phyloP scores from a whole-genome alignment of 1,284 basidiomycete species.

The Malassezia nana region DNA sequence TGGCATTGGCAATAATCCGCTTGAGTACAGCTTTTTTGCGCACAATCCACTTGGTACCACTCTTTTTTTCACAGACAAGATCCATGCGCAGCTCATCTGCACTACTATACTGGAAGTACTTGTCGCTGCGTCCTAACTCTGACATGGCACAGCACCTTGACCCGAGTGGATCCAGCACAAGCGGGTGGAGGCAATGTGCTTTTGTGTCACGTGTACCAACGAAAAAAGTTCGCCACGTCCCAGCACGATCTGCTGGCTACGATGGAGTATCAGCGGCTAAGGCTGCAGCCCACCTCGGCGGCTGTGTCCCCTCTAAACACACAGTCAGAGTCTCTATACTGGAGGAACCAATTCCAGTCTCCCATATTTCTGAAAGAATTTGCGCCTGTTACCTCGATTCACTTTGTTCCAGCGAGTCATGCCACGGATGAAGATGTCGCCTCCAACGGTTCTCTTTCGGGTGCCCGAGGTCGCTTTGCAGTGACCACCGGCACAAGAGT shows the following conservation, averaged over 20 bases:
- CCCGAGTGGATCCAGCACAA: background rate
- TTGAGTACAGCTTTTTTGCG: conserved; percentile 44
- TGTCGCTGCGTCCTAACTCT: conserved; percentile 40
- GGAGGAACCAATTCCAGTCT: conserved; percentile 36
- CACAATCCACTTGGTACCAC: conserved; percentile 33
- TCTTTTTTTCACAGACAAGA: conserved; percentile 44
- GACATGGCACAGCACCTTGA: conserved; percentile 20
- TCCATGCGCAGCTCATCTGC: conserved; percentile 45
- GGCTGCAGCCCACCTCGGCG: conserved; percentile 7
- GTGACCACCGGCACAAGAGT: conserved; percentile 88
- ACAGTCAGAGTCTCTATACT: conserved; percentile 36
- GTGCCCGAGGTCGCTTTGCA: conserved; percentile 60
- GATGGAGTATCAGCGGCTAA: conserved; percentile 19
- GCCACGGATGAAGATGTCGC: conserved; percentile 18
- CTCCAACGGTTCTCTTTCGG: conserved; percentile 18
- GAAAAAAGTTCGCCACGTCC: conserved; percentile 11
- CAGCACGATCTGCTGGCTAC: background rate
- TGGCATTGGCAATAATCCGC: conserved; percentile 48
- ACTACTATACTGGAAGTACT: conserved; percentile 45
- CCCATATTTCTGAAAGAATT: conserved; percentile 45
- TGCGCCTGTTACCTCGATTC: conserved; percentile 43
- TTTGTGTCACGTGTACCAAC: conserved; percentile 8
- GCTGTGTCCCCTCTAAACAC: background rate
- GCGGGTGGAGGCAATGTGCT: background rate
- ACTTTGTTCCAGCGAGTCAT: conserved; percentile 29